Evolutionary conservation across 2,329 filamentous ascomycete species (phyloP).

Genomic region (Trichophyton benhamiae): DNA sequence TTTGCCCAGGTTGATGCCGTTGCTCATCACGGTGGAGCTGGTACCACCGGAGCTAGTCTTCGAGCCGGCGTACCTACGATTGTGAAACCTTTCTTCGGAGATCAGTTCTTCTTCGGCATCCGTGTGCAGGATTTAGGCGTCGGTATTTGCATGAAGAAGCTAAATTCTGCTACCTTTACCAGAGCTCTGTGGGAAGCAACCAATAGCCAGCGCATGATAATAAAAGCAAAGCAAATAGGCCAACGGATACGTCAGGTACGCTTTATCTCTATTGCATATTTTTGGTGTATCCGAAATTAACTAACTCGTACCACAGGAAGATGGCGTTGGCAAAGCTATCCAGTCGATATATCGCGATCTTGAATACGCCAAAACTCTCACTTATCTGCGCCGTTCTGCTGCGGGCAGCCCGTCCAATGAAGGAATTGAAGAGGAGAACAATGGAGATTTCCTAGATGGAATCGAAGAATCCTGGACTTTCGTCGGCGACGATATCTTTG

Average conservation of each 20-base stretch:
- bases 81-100: constrained; percentile 92
- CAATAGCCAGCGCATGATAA: constrained; percentile 80
- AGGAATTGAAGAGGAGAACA: constrained; percentile 26
- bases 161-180: constrained; percentile 76
- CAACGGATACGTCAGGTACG: constrained; percentile 75
- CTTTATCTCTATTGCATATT: constrained; percentile 11
- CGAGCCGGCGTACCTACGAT: constrained; percentile 87
- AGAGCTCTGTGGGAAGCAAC: constrained; percentile 84
- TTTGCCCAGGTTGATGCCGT: constrained; percentile 89
- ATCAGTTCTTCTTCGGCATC: constrained; percentile 90
- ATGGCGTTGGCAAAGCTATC: constrained; percentile 80
- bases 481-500: constrained; percentile 44
- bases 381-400: constrained; percentile 46
- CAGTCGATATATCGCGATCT: constrained; percentile 89
- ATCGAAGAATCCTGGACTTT: constrained; percentile 87
- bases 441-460: constrained; percentile 46
- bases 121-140: constrained; percentile 89
- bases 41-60: constrained; percentile 86
- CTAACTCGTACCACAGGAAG: constrained; percentile 48
- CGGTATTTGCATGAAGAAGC: constrained; percentile 74
- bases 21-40: constrained; percentile 86
- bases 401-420: constrained; percentile 26
- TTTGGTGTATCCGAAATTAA: constrained; percentile 10
- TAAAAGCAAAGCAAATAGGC: constrained; percentile 68
- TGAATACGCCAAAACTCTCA: constrained; percentile 77